Evolutionary conservation across 352 stramenopile species (phyloP), one percentile per base, ranked within the genome.

Genomic region (Pythium chondricola): DNA sequence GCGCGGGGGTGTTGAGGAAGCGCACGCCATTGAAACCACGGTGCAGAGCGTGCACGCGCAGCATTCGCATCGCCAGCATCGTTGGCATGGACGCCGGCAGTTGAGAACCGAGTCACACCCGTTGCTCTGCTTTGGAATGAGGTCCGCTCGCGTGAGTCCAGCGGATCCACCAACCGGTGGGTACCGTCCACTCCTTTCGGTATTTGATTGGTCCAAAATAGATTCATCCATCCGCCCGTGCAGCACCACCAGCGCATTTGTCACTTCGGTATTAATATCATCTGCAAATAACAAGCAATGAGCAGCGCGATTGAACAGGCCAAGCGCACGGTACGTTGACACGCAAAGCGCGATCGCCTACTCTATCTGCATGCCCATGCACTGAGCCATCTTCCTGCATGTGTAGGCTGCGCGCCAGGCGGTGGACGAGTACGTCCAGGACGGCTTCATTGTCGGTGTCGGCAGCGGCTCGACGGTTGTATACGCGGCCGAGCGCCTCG

Each of bases 381-480:
- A 36, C 9, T 36, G 30, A 9, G 30, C 16, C 16, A 35, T 9
- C 30, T 35, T 14, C 30, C n/a, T n/a, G n/a, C n/a, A 24, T 40
- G 11, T 40, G 39, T 22, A 91, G 79, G 83, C 83, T 10, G 85
- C 85, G 21, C 81, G 80, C 29, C 71, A 83, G 46, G 86, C 89
- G 14, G 85, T 97, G 51, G 90, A 97, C 58, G 91, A 97, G 62
- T 96, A 92, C 62, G 85, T 97, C 17, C 64, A 73, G 35, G 90
- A 86, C 62, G 95, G 95, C 29, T 98, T 98, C 86, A 77, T 98
- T 30, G 95, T 99, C 49, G 97, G 97, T 35, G 82, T 99, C 33
- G 97, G 97, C 67, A 98, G 94, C 50, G 97, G 97, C 53, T 98
- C 95, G 39, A 99, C 97, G 13, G 96, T 98, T 29, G 97, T 98